Evolutionary conservation across 306 rosid species (phyloP), one percentile per base, ranked within the genome.

Genomic region (Gillenia trifoliata): DNA sequence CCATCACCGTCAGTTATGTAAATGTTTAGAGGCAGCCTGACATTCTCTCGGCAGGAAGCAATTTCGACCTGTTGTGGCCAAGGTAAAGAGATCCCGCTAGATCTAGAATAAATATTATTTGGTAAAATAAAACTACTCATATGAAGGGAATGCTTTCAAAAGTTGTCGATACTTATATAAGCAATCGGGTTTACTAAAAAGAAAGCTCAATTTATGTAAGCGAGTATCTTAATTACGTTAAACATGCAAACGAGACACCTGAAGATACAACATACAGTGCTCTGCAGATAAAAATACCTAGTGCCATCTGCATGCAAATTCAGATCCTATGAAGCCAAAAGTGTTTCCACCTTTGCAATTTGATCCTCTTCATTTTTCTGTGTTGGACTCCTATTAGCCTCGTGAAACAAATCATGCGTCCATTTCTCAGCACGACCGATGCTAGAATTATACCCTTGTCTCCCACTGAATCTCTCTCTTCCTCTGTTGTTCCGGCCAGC

Each of bases 341-440:
- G 97, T 65, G 91, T 88, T 85, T 94, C 98, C 82, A 94, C 85
- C 89, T 90, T 87, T 17, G 98, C 97, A 78, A 91, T 88, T 81
- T 91, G 96, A 36, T 91, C 98, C 77, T 94, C 97, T 72, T 94
- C 98, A 69, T 82, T 94, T 86, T 86, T 94, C 4, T 90, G 91
- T n/a, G 84, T 71, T 9, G 96, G 89, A 54, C 91, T 91, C 70
- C 86, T 85, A 65, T 85, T 80, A 52, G 88, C 89, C 80, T 88
- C 98, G 56, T 90, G 88, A 85, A 81, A 94, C 82, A 94, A 69
- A 77, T 94, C 98, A 52, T 94, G 97, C 82, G 85, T 84, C 98
- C 98, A 94, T 80, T 94, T 94, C 80, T 91, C 97, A 49, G 72
- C 69, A n/a, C 77, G 85, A 49, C 87, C 75, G 43, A 84, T 85